Base-by-base conservation (phyloP, 2,329 filamentous ascomycete species). In the Hypoxylon sp. region DNA sequence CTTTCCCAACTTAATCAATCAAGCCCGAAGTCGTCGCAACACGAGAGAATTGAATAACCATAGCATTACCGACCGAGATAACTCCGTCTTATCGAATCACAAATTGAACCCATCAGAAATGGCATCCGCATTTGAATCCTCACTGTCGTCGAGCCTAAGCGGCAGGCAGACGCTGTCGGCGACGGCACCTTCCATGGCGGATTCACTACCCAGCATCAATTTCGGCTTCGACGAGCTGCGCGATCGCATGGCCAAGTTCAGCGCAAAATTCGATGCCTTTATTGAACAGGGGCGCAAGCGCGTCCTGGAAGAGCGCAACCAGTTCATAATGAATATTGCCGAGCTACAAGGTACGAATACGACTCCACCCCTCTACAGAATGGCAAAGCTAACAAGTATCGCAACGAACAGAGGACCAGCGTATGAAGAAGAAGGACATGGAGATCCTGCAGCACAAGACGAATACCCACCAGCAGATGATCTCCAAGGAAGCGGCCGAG, bases 171-270 rank as follows among this genome's bases (percentile, higher is more conserved):
- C 87, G 14, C 81, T 87, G 69, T 84, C 86, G 30, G 84, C 88
- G 43, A 82, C 84, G 50, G 87, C 84, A 45, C 87, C 89, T 13
- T 92, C 90, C 5, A 89, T 93, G 82, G 91, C 90, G 45, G 91
- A 94, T 78, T 89, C 89, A 53, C 88, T 99, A 7, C 96, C 96
- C 36, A 93, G 87, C 78, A 92, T 97, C 80, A 94, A 97, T 80
- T 98, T 99, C 79, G 94, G 94, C 64, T 98, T 98, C 80, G 94
- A 98, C 75, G 93, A 98, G 73, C 82, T 99, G 77, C 94, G 95
- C 81, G 93, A 95, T 76, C 92, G 94, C 81, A 98, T 99, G 96
- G 87, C 91, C 59, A 93, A 92, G 70, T 99, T 99, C 79, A 98
- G 92, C 0, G 87, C 89, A 7, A 91, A 89, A 74, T 99, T 99